Evolutionary conservation across 2,329 filamentous ascomycete genomes (phyloP), one percentile per base, ranked within the genome.

Genomic region (Fusarium armeniacum): DNA sequence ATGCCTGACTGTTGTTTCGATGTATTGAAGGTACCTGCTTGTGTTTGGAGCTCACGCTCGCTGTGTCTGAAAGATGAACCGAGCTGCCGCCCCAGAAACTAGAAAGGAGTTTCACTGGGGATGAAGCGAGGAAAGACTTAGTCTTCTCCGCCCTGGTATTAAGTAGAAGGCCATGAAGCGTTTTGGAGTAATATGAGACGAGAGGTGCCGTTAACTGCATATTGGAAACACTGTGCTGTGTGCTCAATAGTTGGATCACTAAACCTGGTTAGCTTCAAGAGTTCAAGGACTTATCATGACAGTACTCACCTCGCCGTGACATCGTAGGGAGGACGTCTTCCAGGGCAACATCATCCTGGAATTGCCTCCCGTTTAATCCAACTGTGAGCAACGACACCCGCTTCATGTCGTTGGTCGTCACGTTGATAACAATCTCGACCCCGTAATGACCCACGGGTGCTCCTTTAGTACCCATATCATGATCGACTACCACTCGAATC

Each of bases 61-160:
- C 67, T 7, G 74, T 62, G 6, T 78, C 78, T 12, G 72, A 58
- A 3, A 70, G 81, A 65, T 83, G 84, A 53, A 81, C 83, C 35
- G 84, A 85, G 58, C 85, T 87, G 26, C 89, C 87, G 35, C 89
- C 87, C 73, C 97, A 89, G 56, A 98, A 88, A 75, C 87, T 97
- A 0, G 94, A 97, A 18, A 98, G 84, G 75, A 97, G 85, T 78
- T 98, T 98, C 49, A 97, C 93, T 0, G 95, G 94, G 1, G 94
- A 98, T n/a, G 91, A 88, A 6, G 90, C 89, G 12, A 95, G 86
- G 76, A 93, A 92, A 1, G 89, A 90, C 57, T 86, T 86, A 13
- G 88, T 86, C 77, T 88, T 91, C 74, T 90, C 88, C 1, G 86
- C 84, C 41, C 90, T 86, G 33, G 88, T 83, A 22, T 87, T 83